These are phyloP conservation scores for Coccinonectria pachysandricola DNA, from an alignment of 2,329 filamentous ascomycete species.

Conservation along the genomic window DNA sequence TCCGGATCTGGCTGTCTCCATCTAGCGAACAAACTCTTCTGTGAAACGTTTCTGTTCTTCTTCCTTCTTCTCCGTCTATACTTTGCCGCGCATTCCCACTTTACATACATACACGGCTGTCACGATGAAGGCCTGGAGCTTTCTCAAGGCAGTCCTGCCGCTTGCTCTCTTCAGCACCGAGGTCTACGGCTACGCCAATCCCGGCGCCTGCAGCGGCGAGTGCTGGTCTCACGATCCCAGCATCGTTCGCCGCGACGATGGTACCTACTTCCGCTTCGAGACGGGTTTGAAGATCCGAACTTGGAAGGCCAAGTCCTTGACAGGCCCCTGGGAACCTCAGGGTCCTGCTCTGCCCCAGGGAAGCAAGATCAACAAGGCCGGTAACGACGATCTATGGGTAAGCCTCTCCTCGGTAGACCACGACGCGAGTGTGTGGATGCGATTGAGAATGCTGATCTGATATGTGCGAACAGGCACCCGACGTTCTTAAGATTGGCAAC, in stretches of 20 bases:
- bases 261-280: conserved; percentile 33
- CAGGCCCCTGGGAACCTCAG: conserved; percentile 32
- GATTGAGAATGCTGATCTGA: background rate
- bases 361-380: conserved; percentile 29
- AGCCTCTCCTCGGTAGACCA: no score
- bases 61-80: no score
- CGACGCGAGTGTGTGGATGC: no score
- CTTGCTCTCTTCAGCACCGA: conserved; percentile 3
- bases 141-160: conserved; percentile 4
- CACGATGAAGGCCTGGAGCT: conserved; percentile 7
- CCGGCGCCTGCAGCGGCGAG: conserved; percentile 26
- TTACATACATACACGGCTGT: no score
- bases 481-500: conserved; percentile 35
- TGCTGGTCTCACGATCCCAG: conserved; percentile 31
- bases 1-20: no score
- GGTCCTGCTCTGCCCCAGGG: conserved; percentile 29
- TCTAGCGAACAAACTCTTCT: no score
- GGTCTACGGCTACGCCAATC: conserved; percentile 29
- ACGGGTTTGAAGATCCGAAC: conserved; percentile 31
- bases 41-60: no score
- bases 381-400: conserved; percentile 34
- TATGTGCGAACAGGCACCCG: conserved; percentile 4
- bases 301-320: conserved; percentile 25
- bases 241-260: conserved; percentile 28
- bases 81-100: no score